A percentile compares a stretch with the other conserved stretches of the same genome.
phyloP scores from a whole-genome alignment of 1,284 basidiomycete genomes.

The Ceratobasidium sp. region DNA sequence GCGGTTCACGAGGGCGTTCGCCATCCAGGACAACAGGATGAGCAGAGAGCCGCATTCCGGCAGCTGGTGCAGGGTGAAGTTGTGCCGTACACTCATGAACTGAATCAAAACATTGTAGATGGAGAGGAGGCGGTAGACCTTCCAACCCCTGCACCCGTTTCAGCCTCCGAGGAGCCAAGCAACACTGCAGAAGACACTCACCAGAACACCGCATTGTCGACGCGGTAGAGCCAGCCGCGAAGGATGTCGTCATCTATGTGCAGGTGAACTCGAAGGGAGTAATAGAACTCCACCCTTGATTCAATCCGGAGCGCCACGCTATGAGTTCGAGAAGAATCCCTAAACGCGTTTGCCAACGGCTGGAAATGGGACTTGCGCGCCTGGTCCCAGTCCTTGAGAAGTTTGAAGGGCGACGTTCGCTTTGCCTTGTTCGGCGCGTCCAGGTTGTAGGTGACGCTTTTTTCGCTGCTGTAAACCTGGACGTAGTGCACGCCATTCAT shows the following conservation, averaged over 20 bases:
- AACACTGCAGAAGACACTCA: background rate
- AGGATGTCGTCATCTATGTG: background rate
- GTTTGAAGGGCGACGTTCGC: background rate
- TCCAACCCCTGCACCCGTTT: background rate
- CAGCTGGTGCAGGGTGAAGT: background rate
- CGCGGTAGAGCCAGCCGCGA: background rate
- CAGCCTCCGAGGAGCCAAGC: background rate
- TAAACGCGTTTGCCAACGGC: background rate
- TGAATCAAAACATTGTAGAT: background rate
- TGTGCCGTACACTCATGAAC: background rate
- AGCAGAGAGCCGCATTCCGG: slow-evolving; percentile 5
- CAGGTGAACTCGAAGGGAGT: background rate
- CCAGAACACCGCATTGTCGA: background rate
- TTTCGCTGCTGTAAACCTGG: slow-evolving; percentile 28
- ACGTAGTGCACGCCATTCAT: background rate
- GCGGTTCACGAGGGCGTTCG: slow-evolving; percentile 2
- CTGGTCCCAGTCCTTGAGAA: background rate
- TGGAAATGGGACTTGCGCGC: background rate
- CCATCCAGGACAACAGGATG: slow-evolving; percentile 7
- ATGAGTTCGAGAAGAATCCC: background rate
- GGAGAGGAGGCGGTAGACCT: background rate
- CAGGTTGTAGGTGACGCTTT: slow-evolving; percentile 11
- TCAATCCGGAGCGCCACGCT: slow-evolving; percentile 18
- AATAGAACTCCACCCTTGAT: background rate
- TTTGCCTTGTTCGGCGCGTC: slow-evolving; percentile 9